Conservation (phyloP, 208 protist species). For the Acanthamoeba sp. region DNA sequence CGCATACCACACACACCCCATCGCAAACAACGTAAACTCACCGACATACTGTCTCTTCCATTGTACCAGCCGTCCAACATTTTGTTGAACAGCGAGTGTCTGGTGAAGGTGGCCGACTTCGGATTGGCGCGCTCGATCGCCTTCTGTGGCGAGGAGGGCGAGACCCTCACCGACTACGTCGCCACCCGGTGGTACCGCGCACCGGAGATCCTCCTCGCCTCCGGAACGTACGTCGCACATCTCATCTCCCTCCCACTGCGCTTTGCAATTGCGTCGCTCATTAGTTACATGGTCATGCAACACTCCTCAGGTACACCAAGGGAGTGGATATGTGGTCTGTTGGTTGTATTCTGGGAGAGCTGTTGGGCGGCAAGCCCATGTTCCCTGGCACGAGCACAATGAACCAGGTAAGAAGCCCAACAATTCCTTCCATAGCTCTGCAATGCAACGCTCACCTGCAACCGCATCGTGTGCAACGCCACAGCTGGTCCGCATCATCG, state of each 20-base stretch:
- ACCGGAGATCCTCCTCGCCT: slow-evolving; percentile 98
- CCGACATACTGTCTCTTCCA: not conserved
- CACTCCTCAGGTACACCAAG: slow-evolving; percentile 93
- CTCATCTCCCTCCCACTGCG: slow-evolving; percentile 72
- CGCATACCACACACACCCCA: not conserved
- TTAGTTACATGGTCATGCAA: not conserved
- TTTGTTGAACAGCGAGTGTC: slow-evolving; percentile 86
- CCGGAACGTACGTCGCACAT: slow-evolving; percentile 96
- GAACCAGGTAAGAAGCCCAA: slow-evolving; percentile 97
- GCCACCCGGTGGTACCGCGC: slow-evolving; percentile 99
- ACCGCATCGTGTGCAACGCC: slow-evolving; percentile 88
- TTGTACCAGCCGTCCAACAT: slow-evolving; percentile 84
- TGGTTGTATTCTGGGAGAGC: slow-evolving; percentile 98
- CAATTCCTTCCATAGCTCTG: slow-evolving; percentile 92
- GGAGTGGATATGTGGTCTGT: slow-evolving; percentile 99
- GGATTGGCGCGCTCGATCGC: slow-evolving; percentile 97
- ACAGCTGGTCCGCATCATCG: slow-evolving; percentile 43
- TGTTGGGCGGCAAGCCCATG: slow-evolving; percentile 95
- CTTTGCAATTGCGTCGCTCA: not conserved
- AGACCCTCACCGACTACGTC: slow-evolving; percentile 86
- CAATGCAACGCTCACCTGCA: slow-evolving; percentile 90
- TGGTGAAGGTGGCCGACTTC: slow-evolving; percentile 98
- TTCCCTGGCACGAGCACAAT: slow-evolving; percentile 93
- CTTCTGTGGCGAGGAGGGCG: slow-evolving; percentile 92
- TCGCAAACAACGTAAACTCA: not conserved